phyloP scores from a whole-genome alignment of 140 eudicot species.

The Erigeron philadelphicus region DNA sequence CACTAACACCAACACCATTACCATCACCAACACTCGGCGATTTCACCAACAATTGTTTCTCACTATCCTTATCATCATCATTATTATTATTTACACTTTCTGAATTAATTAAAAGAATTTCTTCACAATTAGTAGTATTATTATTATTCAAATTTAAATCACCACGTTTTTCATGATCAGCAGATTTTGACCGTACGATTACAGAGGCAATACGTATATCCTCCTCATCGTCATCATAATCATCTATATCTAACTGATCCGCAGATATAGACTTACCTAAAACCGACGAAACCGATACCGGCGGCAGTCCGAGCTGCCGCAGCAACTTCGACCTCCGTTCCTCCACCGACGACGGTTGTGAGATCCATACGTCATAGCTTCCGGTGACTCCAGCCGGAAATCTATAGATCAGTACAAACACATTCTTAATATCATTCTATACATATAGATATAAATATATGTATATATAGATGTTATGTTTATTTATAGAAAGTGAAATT shows the following conservation, averaged over 20 bases:
- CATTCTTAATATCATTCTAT: slow-evolving; percentile 26
- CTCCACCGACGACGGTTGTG: slow-evolving; percentile 66
- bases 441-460: too few relatives aligned
- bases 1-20: slow-evolving; percentile 23
- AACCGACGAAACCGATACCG: not conserved
- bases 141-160: slow-evolving; percentile 6
- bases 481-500: slow-evolving; percentile 13
- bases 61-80: slow-evolving; percentile 17
- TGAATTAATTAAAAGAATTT: slow-evolving; percentile 44
- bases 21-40: slow-evolving; percentile 31
- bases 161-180: slow-evolving; percentile 32
- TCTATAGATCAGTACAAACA: slow-evolving; percentile 33
- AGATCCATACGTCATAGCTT: slow-evolving; percentile 89
- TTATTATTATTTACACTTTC: slow-evolving; percentile 39
- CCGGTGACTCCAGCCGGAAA: slow-evolving; percentile 44
- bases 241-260: slow-evolving; percentile 32
- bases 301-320: slow-evolving; percentile 57
- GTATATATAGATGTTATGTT: too few relatives aligned
- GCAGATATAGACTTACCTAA: slow-evolving; percentile 46
- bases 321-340: slow-evolving; percentile 81
- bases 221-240: not conserved
- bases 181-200: slow-evolving; percentile 55
- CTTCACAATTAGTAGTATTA: slow-evolving; percentile 21
- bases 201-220: slow-evolving; percentile 21
- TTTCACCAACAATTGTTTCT: slow-evolving; percentile 19